Evolutionary conservation across 306 rosid species (phyloP).

Genomic region (Canavalia ensiformis): DNA sequence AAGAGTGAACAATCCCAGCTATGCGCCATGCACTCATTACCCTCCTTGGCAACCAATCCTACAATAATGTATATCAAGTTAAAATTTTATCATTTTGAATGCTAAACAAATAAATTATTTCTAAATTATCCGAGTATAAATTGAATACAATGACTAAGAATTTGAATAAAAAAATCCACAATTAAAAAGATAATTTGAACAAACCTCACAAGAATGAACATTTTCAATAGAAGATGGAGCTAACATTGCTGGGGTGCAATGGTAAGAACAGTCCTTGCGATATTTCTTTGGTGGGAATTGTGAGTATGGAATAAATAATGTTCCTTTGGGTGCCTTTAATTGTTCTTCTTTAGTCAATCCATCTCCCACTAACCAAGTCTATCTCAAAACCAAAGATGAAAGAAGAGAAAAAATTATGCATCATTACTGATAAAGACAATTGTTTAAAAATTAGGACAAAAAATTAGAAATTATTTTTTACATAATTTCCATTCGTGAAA

Average conservation of each 20-base stretch:
- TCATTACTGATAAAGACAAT: not conserved
- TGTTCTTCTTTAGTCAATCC: constrained; percentile 71
- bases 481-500: not conserved
- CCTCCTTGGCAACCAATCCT: constrained; percentile 79
- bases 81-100: not conserved
- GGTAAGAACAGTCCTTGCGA: constrained; percentile 76
- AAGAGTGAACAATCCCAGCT: constrained; percentile 71
- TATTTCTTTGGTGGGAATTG: constrained; percentile 71
- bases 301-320: constrained; percentile 79
- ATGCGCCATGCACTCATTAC: constrained; percentile 91
- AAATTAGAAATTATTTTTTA: not conserved
- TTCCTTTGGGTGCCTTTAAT: constrained; percentile 69
- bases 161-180: not conserved
- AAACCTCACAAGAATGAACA: constrained; percentile 85
- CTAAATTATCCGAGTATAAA: too few relatives aligned
- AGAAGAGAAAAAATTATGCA: not conserved
- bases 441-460: not conserved
- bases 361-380: constrained; percentile 86
- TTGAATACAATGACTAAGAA: not conserved
- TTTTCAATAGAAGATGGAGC: constrained; percentile 66
- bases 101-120: not conserved
- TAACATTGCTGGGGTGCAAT: constrained; percentile 70
- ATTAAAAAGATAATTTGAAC: not conserved
- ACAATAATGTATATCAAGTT: not conserved
- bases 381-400: not conserved